Conservation (phyloP, 2,329 filamentous ascomycete species). For the Colletotrichum sp. region DNA sequence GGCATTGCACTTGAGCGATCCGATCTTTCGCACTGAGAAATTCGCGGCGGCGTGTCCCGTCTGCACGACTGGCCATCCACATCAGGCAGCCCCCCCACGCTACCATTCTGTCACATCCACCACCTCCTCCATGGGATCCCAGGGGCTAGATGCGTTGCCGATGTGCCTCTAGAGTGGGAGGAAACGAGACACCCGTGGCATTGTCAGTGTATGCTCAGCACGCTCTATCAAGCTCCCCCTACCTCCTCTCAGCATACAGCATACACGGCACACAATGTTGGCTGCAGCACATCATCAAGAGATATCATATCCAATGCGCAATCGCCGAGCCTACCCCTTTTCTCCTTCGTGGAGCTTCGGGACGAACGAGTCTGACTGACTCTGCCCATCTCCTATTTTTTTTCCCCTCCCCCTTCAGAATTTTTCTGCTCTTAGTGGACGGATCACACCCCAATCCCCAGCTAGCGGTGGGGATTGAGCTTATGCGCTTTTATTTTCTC, state of each 20-base stretch:
- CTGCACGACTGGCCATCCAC: neutral
- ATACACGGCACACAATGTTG: neutral
- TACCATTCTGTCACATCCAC: neutral
- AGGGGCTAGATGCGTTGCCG: neutral
- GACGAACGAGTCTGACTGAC: neutral
- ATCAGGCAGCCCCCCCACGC: neutral
- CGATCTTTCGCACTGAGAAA: neutral
- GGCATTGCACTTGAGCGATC: neutral
- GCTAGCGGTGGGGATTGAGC: neutral
- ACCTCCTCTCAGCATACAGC: neutral
- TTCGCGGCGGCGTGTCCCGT: neutral
- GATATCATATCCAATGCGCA: neutral
- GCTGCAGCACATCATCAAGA: neutral
- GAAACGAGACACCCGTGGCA: neutral
- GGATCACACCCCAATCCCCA: neutral
- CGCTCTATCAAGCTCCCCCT: neutral
- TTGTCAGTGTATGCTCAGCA: neutral
- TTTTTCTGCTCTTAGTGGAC: neutral
- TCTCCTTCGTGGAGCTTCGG: neutral
- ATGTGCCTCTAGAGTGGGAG: neutral
- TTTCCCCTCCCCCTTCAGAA: neutral
- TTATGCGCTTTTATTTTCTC: slow-evolving; percentile 1
- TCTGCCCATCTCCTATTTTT: neutral
- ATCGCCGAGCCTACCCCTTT: neutral
- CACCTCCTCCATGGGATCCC: neutral